Evolutionary conservation across 75 land plant species (phyloP).

Genomic region (Cryptomeria japonica): DNA sequence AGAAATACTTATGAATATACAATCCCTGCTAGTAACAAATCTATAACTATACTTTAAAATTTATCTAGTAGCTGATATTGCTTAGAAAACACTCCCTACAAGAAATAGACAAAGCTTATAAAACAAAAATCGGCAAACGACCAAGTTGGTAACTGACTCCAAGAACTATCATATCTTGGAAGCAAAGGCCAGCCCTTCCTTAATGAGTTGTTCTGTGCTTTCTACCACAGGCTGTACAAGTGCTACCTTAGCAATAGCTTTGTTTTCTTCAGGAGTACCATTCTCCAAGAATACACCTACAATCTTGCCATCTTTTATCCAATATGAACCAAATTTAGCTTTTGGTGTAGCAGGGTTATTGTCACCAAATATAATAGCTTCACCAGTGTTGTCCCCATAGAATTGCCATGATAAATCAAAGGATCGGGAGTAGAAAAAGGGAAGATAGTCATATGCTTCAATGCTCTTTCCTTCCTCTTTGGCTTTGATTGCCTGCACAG

Average conservation of each 20-base stretch:
- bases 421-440: slow-evolving; percentile 94
- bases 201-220: slow-evolving; percentile 41
- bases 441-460: slow-evolving; percentile 90
- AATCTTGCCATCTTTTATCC: slow-evolving; percentile 92
- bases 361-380: slow-evolving; percentile 77
- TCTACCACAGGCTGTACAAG: slow-evolving; percentile 69
- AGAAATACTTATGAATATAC: neutral
- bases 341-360: slow-evolving; percentile 53
- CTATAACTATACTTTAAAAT: neutral
- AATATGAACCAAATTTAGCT: slow-evolving; percentile 90
- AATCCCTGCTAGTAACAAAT: neutral
- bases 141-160: neutral
- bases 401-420: slow-evolving; percentile 98
- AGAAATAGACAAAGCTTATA: neutral
- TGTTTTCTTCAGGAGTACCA: slow-evolving; percentile 94
- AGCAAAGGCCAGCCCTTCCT: slow-evolving; percentile 70
- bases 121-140: neutral
- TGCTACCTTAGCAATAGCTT: slow-evolving; percentile 89
- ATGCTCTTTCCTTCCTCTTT: slow-evolving; percentile 64
- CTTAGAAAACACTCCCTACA: neutral
- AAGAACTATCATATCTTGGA: slow-evolving; percentile 16
- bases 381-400: slow-evolving; percentile 96
- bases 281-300: slow-evolving; percentile 86
- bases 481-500: slow-evolving; percentile 85
- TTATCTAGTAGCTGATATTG: neutral